These are phyloP conservation scores for Crucibulum parvulum DNA, from an alignment of 1,284 basidiomycete genomes.

Conservation along the genomic window DNA sequence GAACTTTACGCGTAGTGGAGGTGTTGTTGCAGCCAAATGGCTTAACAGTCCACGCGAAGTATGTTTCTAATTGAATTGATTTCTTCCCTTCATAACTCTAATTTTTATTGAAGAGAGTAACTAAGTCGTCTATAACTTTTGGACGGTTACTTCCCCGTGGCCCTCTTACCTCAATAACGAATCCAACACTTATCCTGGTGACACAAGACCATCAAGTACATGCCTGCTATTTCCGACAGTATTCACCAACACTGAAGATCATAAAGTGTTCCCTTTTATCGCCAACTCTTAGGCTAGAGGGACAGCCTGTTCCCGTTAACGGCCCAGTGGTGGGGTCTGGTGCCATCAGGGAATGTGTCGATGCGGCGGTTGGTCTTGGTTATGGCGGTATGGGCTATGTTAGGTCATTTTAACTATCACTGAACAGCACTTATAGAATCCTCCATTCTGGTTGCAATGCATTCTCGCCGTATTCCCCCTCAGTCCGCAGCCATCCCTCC, in stretches of 20 bases:
- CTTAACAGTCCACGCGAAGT: constrained; percentile 67
- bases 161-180: constrained; percentile 54
- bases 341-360: constrained; percentile 52
- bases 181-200: constrained; percentile 59
- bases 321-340: constrained; percentile 26
- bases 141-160: constrained; percentile 60
- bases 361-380: constrained; percentile 67
- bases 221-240: constrained; percentile 55
- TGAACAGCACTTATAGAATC: constrained; percentile 48
- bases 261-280: constrained; percentile 56
- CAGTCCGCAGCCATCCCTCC: constrained; percentile 23
- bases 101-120: constrained; percentile 49
- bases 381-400: constrained; percentile 59
- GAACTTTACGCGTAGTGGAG: constrained; percentile 55
- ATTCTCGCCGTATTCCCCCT: constrained; percentile 54
- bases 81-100: neutral
- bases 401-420: neutral
- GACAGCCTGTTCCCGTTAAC: constrained; percentile 36
- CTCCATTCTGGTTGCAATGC: constrained; percentile 69
- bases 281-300: constrained; percentile 39
- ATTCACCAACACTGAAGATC: constrained; percentile 44
- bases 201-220: constrained; percentile 61
- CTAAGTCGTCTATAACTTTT: constrained; percentile 44
- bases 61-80: neutral
- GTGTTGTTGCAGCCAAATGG: constrained; percentile 69